These are phyloP conservation scores for Dimargaris cristalligena DNA, from an alignment of 192 early-diverging fungal species.

Conservation along the genomic window DNA sequence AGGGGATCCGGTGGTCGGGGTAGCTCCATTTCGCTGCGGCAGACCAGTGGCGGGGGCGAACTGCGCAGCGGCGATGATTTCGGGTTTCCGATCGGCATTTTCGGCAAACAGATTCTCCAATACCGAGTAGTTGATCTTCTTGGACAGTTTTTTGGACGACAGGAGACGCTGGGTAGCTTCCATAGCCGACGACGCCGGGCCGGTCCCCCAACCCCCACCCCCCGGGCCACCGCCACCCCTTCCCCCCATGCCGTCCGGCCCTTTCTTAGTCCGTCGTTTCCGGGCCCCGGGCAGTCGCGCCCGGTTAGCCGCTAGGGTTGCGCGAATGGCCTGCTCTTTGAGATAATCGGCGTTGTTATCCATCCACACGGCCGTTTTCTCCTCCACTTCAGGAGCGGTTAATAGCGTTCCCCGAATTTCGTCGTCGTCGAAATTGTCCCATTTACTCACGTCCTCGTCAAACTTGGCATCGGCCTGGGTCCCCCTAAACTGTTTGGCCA, in stretches of 20 bases:
- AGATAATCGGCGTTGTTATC: slow-evolving; percentile 76
- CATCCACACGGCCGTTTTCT: slow-evolving; percentile 75
- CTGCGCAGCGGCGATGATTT: slow-evolving; percentile 19
- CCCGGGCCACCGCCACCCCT: slow-evolving; percentile 4
- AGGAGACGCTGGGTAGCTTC: slow-evolving; percentile 68
- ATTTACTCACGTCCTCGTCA: slow-evolving; percentile 22
- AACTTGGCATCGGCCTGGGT: slow-evolving; percentile 11
- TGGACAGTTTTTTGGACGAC: slow-evolving; percentile 55
- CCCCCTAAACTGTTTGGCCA: slow-evolving; percentile 10
- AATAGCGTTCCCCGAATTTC: slow-evolving; percentile 53
- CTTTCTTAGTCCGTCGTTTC: slow-evolving; percentile 13
- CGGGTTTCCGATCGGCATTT: slow-evolving; percentile 11
- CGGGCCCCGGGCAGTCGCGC: slow-evolving; percentile 15
- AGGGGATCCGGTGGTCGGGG: slow-evolving; percentile 13
- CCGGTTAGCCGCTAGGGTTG: slow-evolving; percentile 14
- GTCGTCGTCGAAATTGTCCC: slow-evolving; percentile 54
- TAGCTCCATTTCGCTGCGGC: slow-evolving; percentile 17
- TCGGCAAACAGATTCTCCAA: slow-evolving; percentile 48
- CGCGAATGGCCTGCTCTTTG: slow-evolving; percentile 33
- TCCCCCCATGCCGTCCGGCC: background rate
- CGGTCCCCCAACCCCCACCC: slow-evolving; percentile 19
- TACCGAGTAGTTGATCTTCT: slow-evolving; percentile 79
- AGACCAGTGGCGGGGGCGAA: slow-evolving; percentile 21
- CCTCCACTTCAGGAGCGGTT: slow-evolving; percentile 54
- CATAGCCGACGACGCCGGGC: slow-evolving; percentile 36